A percentile compares a stretch with the other conserved stretches of the same genome.
phyloP scores from a whole-genome alignment of 2,329 filamentous ascomycete genomes.

The Colletotrichum lupini region DNA sequence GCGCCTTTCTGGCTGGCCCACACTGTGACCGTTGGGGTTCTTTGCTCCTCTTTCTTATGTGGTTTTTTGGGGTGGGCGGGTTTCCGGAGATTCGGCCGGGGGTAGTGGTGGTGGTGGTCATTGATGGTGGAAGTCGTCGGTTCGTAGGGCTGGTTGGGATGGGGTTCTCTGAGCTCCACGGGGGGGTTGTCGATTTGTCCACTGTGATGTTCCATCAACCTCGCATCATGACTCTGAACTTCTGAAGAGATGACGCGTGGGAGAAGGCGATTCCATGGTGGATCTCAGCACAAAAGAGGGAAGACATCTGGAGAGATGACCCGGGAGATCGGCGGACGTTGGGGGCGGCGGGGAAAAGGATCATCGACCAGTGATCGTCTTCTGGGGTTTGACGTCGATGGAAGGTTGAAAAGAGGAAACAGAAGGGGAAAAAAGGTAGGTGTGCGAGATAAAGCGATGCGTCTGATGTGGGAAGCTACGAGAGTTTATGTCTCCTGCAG shows the following conservation, averaged over 20 bases:
- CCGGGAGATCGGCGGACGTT: neutral
- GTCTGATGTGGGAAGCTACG: conserved; percentile 8
- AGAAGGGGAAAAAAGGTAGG: neutral
- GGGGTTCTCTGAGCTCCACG: neutral
- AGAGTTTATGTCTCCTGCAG: conserved; percentile 10
- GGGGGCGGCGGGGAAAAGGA: neutral
- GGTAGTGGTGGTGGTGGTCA: too few species aligned
- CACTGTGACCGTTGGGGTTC: neutral
- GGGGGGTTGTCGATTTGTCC: too few species aligned
- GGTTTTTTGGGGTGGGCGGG: neutral
- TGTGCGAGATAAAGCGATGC: neutral
- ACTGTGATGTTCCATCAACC: neutral
- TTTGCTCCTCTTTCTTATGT: neutral
- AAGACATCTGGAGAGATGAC: neutral
- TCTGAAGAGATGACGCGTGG: neutral
- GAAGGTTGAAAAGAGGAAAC: neutral
- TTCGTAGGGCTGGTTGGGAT: neutral
- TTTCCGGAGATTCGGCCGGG: neutral
- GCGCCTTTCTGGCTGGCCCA: neutral
- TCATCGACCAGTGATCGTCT: neutral
- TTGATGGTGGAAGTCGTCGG: neutral
- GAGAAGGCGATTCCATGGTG: too few species aligned
- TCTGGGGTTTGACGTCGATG: neutral
- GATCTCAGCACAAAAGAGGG: neutral
- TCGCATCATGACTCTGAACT: neutral